Percentiles rank a stretch among this genome's conserved stretches.
Conservation (phyloP, 805 yeast species). For the Candida ponderosae region DNA sequence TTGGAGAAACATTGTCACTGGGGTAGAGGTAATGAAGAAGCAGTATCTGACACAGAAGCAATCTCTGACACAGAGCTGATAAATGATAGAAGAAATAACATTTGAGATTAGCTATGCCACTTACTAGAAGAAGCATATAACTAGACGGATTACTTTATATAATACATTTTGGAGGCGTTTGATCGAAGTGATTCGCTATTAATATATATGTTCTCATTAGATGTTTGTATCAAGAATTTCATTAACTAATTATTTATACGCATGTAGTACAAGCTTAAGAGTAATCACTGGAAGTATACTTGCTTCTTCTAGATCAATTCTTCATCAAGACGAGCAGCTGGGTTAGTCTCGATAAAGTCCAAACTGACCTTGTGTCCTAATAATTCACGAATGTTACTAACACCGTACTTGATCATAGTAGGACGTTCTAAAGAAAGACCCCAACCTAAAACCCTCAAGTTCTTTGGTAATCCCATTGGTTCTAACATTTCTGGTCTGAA, state of each 20-base stretch:
- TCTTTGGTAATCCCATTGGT: conserved; percentile 95
- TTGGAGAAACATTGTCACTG: conserved; percentile 19
- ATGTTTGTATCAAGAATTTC: too few relatives aligned
- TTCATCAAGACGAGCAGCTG: conserved; percentile 96
- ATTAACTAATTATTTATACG: too few relatives aligned
- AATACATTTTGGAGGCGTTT: too few relatives aligned
- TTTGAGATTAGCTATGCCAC: too few relatives aligned
- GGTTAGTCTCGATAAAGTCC: conserved; percentile 90
- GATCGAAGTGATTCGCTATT: too few relatives aligned
- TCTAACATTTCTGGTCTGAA: conserved; percentile 99
- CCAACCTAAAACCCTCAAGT: conserved; percentile 93
- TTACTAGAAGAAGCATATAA: too few relatives aligned
- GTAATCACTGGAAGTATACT: neutral
- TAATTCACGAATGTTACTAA: conserved; percentile 90
- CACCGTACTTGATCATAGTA: conserved; percentile 97
- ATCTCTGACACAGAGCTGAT: conserved; percentile 24
- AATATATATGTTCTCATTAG: too few relatives aligned
- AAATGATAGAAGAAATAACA: too few relatives aligned
- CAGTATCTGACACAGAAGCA: conserved; percentile 20
- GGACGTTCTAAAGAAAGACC: conserved; percentile 97
- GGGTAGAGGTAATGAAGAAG: conserved; percentile 18
- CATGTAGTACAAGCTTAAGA: too few relatives aligned
- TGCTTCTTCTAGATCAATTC: conserved; percentile 30
- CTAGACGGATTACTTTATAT: too few relatives aligned
- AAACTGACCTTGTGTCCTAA: conserved; percentile 94